A percentile compares a stretch with the other conserved stretches of the same genome.
Conservation (phyloP, 345 rosid genomes). For the Eucalyptus tenuipes region DNA sequence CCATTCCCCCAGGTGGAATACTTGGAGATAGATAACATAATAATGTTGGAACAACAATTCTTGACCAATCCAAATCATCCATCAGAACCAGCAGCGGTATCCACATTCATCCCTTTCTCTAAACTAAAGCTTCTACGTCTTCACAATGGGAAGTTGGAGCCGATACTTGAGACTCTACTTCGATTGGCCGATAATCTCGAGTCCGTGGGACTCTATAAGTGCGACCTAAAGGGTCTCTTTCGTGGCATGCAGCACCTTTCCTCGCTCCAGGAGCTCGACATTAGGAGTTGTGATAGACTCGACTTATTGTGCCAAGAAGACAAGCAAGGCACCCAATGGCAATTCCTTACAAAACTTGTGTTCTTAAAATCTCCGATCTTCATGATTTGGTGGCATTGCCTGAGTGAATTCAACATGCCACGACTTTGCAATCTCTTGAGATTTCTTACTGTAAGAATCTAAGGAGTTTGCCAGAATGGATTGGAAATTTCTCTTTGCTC, state of each 20-base stretch:
- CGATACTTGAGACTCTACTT: not conserved
- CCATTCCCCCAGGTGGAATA: not conserved
- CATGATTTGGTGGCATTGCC: no score
- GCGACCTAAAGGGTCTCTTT: no score
- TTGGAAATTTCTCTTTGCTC: no score
- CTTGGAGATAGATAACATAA: no score
- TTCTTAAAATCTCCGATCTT: no score
- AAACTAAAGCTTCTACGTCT: no score
- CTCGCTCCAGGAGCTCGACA: not conserved
- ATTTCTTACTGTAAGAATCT: fast-evolving
- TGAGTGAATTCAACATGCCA: no score
- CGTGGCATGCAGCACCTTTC: not conserved
- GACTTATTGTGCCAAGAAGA: not conserved
- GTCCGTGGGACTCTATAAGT: not conserved
- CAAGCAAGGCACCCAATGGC: not conserved
- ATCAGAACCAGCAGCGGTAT: not conserved
- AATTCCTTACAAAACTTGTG: not conserved
- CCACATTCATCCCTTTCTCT: no score
- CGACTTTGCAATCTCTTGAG: no score
- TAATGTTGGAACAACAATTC: not conserved
- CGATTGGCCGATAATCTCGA: not conserved
- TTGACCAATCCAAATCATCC: not conserved
- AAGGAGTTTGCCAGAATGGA: no score
- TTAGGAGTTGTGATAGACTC: fast-evolving
- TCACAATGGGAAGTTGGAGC: fast-evolving